Conservation (phyloP, 2,329 filamentous ascomycete genomes). For the Fusarium aywerte region DNA sequence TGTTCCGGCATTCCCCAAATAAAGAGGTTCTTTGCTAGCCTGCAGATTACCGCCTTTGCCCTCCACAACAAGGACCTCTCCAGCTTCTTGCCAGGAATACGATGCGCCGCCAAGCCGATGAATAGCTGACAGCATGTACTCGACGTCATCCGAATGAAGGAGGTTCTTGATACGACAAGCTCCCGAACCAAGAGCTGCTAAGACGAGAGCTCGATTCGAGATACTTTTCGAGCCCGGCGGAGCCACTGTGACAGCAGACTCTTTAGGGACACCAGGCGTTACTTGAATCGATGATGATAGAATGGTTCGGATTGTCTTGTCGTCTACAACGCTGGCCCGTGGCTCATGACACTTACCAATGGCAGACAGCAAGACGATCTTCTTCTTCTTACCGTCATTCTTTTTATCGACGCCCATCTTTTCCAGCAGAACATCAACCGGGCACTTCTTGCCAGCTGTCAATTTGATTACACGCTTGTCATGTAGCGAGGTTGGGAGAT, state of each 20-base stretch:
- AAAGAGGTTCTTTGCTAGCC: conserved; percentile 81
- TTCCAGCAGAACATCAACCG: conserved; percentile 83
- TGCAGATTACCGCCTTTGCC: conserved; percentile 88
- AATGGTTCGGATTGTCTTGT: conserved; percentile 83
- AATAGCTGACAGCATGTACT: conserved; percentile 97
- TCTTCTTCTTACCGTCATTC: conserved; percentile 95
- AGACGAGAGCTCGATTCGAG: conserved; percentile 92
- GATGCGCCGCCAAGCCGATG: conserved; percentile 84
- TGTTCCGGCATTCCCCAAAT: conserved; percentile 95
- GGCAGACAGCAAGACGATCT: conserved; percentile 89
- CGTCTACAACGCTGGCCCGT: conserved; percentile 88
- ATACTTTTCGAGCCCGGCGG: conserved; percentile 98
- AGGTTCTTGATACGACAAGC: conserved; percentile 91
- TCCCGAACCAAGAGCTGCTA: conserved; percentile 89
- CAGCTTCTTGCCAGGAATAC: conserved; percentile 93
- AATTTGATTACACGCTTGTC: conserved; percentile 85
- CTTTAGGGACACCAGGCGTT: conserved; percentile 73
- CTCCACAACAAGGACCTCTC: conserved; percentile 87
- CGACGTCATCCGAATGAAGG: conserved; percentile 94
- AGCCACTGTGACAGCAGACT: conserved; percentile 77
- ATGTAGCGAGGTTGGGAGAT: conserved; percentile 83
- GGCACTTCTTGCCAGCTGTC: conserved; percentile 87
- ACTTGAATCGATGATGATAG: conserved; percentile 83
- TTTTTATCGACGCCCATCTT: conserved; percentile 99
- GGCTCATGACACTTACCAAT: conserved; percentile 91